Conservation (phyloP, 2,329 filamentous ascomycete genomes). For the Pseudophaeomoniella oleicola region DNA sequence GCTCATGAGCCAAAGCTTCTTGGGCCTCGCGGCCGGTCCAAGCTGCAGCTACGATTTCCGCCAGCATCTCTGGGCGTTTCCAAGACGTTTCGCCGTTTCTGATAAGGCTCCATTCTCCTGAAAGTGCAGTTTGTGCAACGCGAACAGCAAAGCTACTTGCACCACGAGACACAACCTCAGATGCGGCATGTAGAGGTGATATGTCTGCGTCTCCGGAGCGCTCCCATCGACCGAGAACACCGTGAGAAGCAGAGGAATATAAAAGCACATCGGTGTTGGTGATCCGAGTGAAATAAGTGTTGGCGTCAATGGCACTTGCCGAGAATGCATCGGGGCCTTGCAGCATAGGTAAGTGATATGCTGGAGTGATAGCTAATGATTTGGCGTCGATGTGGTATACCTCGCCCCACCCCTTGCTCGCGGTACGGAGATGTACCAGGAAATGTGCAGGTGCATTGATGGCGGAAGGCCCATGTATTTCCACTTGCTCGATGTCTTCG, state of each 20-base stretch:
- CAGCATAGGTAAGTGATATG: constrained; percentile 63
- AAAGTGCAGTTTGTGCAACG: constrained; percentile 51
- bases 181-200: constrained; percentile 49
- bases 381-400: constrained; percentile 72
- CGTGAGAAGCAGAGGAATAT: constrained; percentile 62
- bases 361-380: constrained; percentile 54
- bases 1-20: constrained; percentile 61
- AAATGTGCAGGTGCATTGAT: constrained; percentile 66
- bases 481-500: constrained; percentile 38
- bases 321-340: constrained; percentile 62
- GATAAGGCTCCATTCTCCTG: constrained; percentile 67
- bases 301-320: constrained; percentile 59
- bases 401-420: constrained; percentile 60
- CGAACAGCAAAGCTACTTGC: constrained; percentile 60
- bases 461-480: constrained; percentile 59
- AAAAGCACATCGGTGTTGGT: constrained; percentile 60
- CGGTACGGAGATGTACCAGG: constrained; percentile 64
- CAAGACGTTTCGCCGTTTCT: constrained; percentile 71
- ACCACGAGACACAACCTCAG: constrained; percentile 66
- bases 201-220: constrained; percentile 27
- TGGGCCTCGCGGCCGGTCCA: constrained; percentile 65
- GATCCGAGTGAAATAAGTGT: constrained; percentile 79
- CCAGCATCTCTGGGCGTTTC: constrained; percentile 68
- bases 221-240: constrained; percentile 61
- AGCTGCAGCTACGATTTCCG: constrained; percentile 62